Conservation (phyloP, 176 grass and related monocot genomes). For the Luzula sylvatica region DNA sequence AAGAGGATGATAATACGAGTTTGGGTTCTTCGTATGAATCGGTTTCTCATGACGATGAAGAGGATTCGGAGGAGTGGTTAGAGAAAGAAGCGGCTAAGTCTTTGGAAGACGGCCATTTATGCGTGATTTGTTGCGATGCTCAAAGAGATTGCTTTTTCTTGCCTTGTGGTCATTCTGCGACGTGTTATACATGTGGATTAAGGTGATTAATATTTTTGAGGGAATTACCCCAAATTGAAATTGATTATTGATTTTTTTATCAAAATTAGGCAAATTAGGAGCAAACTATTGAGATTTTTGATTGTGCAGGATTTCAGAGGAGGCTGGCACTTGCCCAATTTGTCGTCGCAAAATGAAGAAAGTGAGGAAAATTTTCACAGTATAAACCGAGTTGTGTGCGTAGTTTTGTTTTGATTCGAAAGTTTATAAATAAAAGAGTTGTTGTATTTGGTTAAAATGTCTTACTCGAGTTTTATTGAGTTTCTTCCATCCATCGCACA, state of each 20-base stretch:
- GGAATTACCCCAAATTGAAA: neutral
- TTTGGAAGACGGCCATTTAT: constrained; percentile 16
- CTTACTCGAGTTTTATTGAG: too few relatives aligned
- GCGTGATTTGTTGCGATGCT: constrained; percentile 44
- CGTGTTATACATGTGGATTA: constrained; percentile 53
- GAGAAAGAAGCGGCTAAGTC: constrained; percentile 11
- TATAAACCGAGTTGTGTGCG: constrained; percentile 23
- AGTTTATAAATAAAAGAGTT: too few relatives aligned
- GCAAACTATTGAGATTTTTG: neutral
- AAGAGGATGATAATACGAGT: constrained; percentile 51
- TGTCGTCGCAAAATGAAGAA: constrained; percentile 72
- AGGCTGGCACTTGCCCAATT: constrained; percentile 43
- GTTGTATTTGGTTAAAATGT: too few relatives aligned
- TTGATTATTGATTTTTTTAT: neutral
- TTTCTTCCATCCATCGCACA: too few relatives aligned
- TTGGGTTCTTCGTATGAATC: constrained; percentile 83
- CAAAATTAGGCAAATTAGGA: neutral
- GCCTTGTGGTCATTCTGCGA: constrained; percentile 55
- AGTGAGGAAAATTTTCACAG: constrained; percentile 58
- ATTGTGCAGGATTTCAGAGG: constrained; percentile 42
- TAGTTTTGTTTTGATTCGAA: too few relatives aligned
- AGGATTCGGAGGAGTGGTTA: constrained; percentile 6
- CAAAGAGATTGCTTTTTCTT: constrained; percentile 61
- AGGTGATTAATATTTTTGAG: constrained; percentile 22
- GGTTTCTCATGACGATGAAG: constrained; percentile 45